Base-by-base conservation (phyloP, 1,284 basidiomycete species). In the Ceratobasidium papillatum region DNA sequence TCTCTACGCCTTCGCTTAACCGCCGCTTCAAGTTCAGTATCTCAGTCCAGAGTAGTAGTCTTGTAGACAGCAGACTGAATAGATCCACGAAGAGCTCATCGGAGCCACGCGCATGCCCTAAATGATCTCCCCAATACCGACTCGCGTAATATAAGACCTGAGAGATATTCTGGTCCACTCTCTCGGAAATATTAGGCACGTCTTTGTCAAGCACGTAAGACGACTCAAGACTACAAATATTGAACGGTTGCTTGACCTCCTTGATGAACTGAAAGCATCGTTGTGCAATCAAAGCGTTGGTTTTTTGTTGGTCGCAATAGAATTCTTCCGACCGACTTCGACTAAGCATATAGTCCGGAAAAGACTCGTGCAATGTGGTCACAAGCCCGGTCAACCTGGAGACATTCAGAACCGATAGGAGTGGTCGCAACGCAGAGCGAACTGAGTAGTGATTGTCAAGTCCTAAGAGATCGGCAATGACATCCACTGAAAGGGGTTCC, bases 281-380 rank as follows among this genome's bases (percentile, higher is more conserved):
- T 22, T 66, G 1, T 2, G 63, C 43, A 22, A 66, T n/a, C 34
- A 9, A 14, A 7, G 47, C 47, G 30, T 66, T 43, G 14, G 7
- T 14, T 34, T 8, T 11, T 17, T 43, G n/a, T 32, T 9, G 12
- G 63, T 51, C 19, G 63, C 63, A 66, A 12, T 11, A 51, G 11
- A 66, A 66, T 3, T 8, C 9, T 8, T 3, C 5, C 9, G 63
- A 49, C 3, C 63, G 43, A 49, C 14, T 11, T 3, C 3, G 12
- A 32, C 14, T 34, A 27, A 66, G 19, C 63, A 66, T 66, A 38
- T 43, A 66, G 47, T 66, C 63, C 1, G 63, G 63, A 22, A 66
- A 52, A 1, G 63, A 52, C n/a, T 52, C 19, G 19, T 52, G 49
- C 7, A 52, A 17, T 17, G 49, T 52, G 25, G 49, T 52, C 19